A percentile compares a stretch with the other conserved stretches of the same genome.
Conservation (phyloP, 768 basidiomycete genomes). For the Macrolepiota dolichaula region DNA sequence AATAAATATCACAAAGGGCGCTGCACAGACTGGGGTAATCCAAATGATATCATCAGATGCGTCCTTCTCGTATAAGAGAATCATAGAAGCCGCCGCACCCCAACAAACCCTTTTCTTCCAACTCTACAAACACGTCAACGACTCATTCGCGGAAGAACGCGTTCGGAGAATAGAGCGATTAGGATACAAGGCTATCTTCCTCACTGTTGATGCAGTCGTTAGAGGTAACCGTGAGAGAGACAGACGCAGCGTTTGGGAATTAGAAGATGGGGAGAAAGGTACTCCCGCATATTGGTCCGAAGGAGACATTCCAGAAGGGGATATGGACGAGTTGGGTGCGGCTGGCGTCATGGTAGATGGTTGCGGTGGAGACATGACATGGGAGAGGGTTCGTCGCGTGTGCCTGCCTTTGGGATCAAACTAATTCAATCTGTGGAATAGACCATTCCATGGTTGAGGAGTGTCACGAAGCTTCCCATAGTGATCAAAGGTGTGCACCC, state of each 20-base stretch:
- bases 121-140: constrained; percentile 78
- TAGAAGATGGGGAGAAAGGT: constrained; percentile 53
- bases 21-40: constrained; percentile 62
- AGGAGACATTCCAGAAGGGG: constrained; percentile 24
- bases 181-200: constrained; percentile 85
- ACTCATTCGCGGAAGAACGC: constrained; percentile 61
- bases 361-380: constrained; percentile 75
- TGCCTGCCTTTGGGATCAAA: not conserved
- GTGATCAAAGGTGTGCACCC: constrained; percentile 61
- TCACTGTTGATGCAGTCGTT: constrained; percentile 89
- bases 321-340: constrained; percentile 49
- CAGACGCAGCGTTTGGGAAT: constrained; percentile 52
- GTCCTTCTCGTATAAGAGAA: constrained; percentile 61
- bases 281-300: constrained; percentile 27
- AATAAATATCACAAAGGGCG: constrained; percentile 73
- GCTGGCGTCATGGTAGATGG: constrained; percentile 64
- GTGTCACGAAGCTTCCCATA: constrained; percentile 67
- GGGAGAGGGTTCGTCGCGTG: constrained; percentile 50
- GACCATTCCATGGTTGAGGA: constrained; percentile 77
- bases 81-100: constrained; percentile 53
- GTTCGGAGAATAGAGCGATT: constrained; percentile 69
- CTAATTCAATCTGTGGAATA: constrained; percentile 19
- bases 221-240: constrained; percentile 80
- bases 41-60: constrained; percentile 86
- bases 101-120: constrained; percentile 76